Percentiles rank a stretch among this genome's conserved stretches.
Conservation (phyloP, 805 yeast genomes). For the Nakazawaea peltata region DNA sequence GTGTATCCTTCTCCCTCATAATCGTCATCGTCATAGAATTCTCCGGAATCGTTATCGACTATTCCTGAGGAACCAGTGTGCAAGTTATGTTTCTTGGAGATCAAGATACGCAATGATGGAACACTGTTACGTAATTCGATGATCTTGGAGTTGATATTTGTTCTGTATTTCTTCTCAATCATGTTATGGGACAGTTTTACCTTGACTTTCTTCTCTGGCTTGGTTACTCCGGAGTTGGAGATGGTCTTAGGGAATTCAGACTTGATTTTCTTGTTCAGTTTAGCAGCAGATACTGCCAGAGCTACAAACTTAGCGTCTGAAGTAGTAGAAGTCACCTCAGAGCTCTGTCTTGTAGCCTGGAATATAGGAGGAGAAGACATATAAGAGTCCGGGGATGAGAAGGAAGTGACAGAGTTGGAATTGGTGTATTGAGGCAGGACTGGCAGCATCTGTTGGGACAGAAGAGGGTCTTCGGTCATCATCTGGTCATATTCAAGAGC, state of each 20-base stretch:
- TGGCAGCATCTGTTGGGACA: too few species aligned
- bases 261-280: background rate
- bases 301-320: background rate
- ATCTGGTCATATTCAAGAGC: too few species aligned
- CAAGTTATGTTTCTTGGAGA: constrained; percentile 28
- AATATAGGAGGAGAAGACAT: constrained; percentile 1
- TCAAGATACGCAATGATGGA: constrained; percentile 47
- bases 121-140: constrained; percentile 56
- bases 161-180: constrained; percentile 66
- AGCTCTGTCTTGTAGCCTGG: too few species aligned
- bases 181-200: constrained; percentile 60
- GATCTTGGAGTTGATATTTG: constrained; percentile 64
- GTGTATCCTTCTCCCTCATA: constrained; percentile 46
- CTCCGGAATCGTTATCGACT: constrained; percentile 31
- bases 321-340: too few species aligned
- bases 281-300: constrained; percentile 4
- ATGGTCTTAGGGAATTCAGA: constrained; percentile 3
- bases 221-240: background rate
- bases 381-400: constrained; percentile 9
- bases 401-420: constrained; percentile 1
- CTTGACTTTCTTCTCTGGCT: constrained; percentile 19
- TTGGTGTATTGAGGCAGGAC: background rate
- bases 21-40: constrained; percentile 28
- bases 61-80: constrained; percentile 26
- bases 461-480: too few species aligned